A percentile compares a stretch with the other conserved stretches of the same genome.
These are phyloP conservation scores for Saccharomycopsis sp. DNA, from an alignment of 805 yeast genomes.

Conservation along the genomic window DNA sequence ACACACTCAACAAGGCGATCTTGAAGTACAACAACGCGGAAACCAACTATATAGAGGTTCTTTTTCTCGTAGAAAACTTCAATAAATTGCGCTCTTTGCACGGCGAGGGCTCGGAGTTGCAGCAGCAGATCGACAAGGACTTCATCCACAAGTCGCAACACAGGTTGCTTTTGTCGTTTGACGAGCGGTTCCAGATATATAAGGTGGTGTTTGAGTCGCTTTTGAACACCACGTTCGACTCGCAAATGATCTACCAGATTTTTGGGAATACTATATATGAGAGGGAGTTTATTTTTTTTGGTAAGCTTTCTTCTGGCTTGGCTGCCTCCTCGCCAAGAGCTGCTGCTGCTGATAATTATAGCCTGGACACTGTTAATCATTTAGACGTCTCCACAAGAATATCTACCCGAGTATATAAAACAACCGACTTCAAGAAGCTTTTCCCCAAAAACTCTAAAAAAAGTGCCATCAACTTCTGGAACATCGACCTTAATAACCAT, in stretches of 20 bases:
- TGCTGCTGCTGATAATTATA: neutral
- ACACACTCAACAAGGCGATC: slow-evolving; percentile 14
- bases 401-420: neutral
- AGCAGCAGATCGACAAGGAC: slow-evolving; percentile 8
- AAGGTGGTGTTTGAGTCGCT: slow-evolving; percentile 9
- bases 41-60: slow-evolving; percentile 9
- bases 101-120: neutral
- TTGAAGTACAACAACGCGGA: slow-evolving; percentile 5
- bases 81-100: neutral
- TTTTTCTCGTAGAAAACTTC: slow-evolving; percentile 7
- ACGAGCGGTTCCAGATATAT: slow-evolving; percentile 14
- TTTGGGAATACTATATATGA: slow-evolving; percentile 20
- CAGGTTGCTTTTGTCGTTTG: slow-evolving; percentile 10
- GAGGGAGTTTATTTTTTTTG: slow-evolving; percentile 19
- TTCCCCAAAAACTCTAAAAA: neutral
- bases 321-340: neutral
- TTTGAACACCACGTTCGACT: slow-evolving; percentile 7
- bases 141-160: slow-evolving; percentile 6
- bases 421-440: neutral
- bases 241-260: neutral
- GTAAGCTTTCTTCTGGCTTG: neutral
- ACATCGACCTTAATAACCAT: neutral
- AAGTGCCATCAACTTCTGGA: slow-evolving; percentile 13
- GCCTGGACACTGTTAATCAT: neutral
- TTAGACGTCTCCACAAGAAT: neutral